Conservation (phyloP, 192 early-diverging fungal species). For the Allomyces macrogynus region DNA sequence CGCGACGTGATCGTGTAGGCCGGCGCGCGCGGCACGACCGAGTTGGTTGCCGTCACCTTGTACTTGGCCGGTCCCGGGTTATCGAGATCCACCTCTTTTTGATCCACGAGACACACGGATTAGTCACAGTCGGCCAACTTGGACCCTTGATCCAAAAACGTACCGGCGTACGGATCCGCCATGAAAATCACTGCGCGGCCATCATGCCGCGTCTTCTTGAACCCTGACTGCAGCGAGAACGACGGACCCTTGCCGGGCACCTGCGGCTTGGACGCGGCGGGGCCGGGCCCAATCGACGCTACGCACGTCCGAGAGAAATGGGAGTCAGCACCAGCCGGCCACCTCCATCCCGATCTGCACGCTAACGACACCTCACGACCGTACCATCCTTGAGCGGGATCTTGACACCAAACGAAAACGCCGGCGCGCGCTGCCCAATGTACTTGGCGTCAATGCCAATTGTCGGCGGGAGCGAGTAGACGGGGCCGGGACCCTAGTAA, state of each 20-base stretch:
- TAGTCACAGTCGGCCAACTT: no score
- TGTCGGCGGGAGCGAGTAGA: background rate
- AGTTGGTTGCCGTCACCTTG: background rate
- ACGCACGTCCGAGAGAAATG: background rate
- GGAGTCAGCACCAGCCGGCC: no score
- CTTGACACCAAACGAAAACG: background rate
- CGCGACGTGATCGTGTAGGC: background rate
- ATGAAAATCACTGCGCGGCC: background rate
- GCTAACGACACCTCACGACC: background rate
- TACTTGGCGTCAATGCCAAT: background rate
- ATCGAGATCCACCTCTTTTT: background rate
- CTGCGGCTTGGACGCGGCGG: background rate
- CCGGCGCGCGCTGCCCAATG: background rate
- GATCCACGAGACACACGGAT: no score
- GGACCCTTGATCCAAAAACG: no score
- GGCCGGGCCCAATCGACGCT: background rate
- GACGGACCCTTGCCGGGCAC: background rate
- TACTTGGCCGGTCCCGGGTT: background rate
- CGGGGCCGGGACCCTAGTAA: background rate
- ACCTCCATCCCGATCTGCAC: no score
- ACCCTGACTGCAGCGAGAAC: background rate
- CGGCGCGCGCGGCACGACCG: background rate
- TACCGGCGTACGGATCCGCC: background rate
- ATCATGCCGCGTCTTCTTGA: background rate
- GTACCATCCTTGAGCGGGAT: background rate